Conservation (phyloP, 805 yeast species). For the Saturnispora serradocipensis region DNA sequence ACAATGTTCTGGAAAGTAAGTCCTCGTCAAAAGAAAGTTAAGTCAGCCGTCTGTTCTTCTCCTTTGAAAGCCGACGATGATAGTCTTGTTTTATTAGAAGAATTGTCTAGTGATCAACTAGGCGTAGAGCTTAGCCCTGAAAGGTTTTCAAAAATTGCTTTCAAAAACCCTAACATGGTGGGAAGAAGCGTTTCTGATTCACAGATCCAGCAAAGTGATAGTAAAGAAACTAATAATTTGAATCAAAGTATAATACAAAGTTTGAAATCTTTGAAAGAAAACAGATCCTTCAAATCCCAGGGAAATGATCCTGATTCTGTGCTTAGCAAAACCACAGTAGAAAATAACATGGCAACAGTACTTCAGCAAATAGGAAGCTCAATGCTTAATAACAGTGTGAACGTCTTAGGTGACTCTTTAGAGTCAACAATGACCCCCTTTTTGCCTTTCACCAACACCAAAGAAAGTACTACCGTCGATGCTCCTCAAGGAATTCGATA, state of each 20-base stretch:
- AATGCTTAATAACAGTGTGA: neutral
- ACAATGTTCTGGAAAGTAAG: conserved; percentile 7
- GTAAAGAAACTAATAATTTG: neutral
- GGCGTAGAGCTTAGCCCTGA: conserved; percentile 4
- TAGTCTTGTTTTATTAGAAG: neutral
- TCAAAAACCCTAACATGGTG: neutral
- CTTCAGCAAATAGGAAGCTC: conserved; percentile 5
- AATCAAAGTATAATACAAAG: conserved; percentile 5
- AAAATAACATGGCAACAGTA: conserved; percentile 1
- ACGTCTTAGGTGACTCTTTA: neutral
- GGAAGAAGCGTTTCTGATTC: neutral
- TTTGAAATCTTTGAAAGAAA: conserved; percentile 2
- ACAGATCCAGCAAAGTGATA: neutral
- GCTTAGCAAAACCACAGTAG: neutral
- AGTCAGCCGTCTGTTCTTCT: conserved; percentile 1
- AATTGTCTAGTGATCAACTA: neutral
- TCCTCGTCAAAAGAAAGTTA: conserved; percentile 5
- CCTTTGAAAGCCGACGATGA: conserved; percentile 1
- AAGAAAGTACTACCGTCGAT: neutral
- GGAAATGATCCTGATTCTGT: neutral
- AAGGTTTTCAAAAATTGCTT: neutral
- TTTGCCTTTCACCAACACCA: neutral
- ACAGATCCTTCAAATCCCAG: neutral
- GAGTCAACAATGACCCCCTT: neutral
- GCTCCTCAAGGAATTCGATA: neutral